Evolutionary conservation across 495 filamentous ascomycete genomes (phyloP).

Genomic region (Trichoderma erinaceum): DNA sequence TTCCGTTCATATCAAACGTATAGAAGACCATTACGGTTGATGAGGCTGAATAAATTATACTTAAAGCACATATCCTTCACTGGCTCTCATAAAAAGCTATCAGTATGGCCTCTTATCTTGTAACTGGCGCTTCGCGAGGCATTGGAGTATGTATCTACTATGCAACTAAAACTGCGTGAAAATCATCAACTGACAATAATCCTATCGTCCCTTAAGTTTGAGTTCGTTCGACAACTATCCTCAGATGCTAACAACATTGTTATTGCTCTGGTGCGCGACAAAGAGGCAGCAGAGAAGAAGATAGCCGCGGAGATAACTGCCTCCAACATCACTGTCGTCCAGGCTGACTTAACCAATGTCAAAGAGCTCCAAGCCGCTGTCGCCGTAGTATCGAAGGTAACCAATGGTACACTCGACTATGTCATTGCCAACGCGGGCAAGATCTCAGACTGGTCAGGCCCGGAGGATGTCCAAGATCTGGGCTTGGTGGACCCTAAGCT

Average conservation of each 20-base stretch:
- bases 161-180: neutral
- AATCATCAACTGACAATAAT: neutral
- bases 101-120: slow-evolving; percentile 31
- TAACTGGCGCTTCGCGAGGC: slow-evolving; percentile 30
- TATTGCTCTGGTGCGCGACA: slow-evolving; percentile 35
- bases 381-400: slow-evolving; percentile 28
- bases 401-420: slow-evolving; percentile 41
- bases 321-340: slow-evolving; percentile 38
- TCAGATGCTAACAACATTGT: slow-evolving; percentile 26
- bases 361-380: slow-evolving; percentile 30
- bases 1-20: neutral
- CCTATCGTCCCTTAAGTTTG: slow-evolving; percentile 21
- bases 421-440: slow-evolving; percentile 47
- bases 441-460: neutral
- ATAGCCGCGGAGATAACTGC: slow-evolving; percentile 29
- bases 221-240: slow-evolving; percentile 31
- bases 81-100: slow-evolving; percentile 6
- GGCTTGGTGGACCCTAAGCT: slow-evolving; percentile 20
- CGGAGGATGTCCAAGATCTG: neutral
- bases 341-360: slow-evolving; percentile 40
- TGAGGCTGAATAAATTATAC: neutral
- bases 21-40: neutral
- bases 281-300: slow-evolving; percentile 26
- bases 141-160: slow-evolving; percentile 26
- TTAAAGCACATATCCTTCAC: neutral